Percentiles rank a stretch among this genome's conserved stretches.
Evolutionary conservation across 2,329 filamentous ascomycete genomes (phyloP).

Genomic region (Nothophoma quercina): DNA sequence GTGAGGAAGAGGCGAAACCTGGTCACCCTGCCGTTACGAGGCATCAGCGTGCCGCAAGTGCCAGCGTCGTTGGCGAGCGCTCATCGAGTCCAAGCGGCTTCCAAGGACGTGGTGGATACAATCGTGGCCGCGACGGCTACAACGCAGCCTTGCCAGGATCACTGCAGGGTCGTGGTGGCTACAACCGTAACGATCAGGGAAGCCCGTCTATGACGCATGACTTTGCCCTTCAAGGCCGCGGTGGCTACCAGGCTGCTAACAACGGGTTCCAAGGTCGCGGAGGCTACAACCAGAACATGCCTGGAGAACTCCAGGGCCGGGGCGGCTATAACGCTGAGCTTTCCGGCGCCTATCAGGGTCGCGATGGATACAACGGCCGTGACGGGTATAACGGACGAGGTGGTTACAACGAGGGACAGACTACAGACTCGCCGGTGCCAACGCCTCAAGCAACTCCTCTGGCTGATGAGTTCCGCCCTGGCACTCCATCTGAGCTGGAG

Average conservation of each 20-base stretch:
- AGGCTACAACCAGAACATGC: constrained; percentile 43
- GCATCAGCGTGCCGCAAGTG: constrained; percentile 42
- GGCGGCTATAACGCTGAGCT: constrained; percentile 42
- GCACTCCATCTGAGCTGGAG: constrained; percentile 41
- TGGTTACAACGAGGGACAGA: constrained; percentile 40
- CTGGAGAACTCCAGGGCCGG: constrained; percentile 43
- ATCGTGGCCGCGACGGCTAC: constrained; percentile 47
- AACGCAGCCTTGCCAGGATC: constrained; percentile 40
- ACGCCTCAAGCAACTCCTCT: constrained; percentile 30
- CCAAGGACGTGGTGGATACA: constrained; percentile 42
- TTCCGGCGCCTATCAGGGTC: constrained; percentile 42
- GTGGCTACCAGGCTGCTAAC: constrained; percentile 23
- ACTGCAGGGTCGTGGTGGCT: constrained; percentile 41
- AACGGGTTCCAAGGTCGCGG: constrained; percentile 40
- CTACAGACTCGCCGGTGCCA: constrained; percentile 42
- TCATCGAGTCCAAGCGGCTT: constrained; percentile 44
- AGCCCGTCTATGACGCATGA: constrained; percentile 30
- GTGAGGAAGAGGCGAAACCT: constrained; percentile 41
- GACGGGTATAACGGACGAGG: constrained; percentile 43
- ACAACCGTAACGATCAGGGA: constrained; percentile 32
- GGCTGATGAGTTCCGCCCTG: constrained; percentile 42
- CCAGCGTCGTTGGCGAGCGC: constrained; percentile 37
- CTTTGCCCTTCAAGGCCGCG: constrained; percentile 27
- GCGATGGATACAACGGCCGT: constrained; percentile 48
- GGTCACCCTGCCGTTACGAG: constrained; percentile 36